Conservation (phyloP, 495 filamentous ascomycete species). For the Penicillium chermesinum region DNA sequence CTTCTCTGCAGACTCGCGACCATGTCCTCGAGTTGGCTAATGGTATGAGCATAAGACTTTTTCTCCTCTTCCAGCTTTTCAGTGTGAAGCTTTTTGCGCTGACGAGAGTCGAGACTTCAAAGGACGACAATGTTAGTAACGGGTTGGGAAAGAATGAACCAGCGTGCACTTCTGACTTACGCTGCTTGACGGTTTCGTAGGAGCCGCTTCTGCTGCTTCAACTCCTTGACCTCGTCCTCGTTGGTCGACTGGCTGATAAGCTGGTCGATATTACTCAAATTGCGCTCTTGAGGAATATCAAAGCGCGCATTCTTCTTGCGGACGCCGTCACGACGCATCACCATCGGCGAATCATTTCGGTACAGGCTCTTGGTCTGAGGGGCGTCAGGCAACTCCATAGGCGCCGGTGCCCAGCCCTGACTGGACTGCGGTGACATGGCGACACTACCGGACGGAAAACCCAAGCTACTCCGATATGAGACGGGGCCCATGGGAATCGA, state of each 20-base stretch:
- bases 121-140: no score
- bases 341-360: constrained; percentile 73
- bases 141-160: no score
- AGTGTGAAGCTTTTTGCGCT: constrained; percentile 98
- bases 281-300: constrained; percentile 92
- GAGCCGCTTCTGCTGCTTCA: constrained; percentile 96
- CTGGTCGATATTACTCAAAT: constrained; percentile 89
- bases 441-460: constrained; percentile 40
- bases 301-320: constrained; percentile 99
- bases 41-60: constrained; percentile 73
- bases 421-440: constrained; percentile 58
- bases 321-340: constrained; percentile 77
- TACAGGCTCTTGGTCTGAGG: constrained; percentile 72
- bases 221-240: constrained; percentile 92
- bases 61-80: constrained; percentile 96
- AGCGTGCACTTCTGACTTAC: no score
- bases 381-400: constrained; percentile 54
- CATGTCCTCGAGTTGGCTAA: constrained; percentile 76
- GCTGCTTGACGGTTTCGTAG: constrained; percentile 94
- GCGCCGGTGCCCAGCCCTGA: constrained; percentile 58
- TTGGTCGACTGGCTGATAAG: constrained; percentile 83
- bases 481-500: constrained; percentile 43
- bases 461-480: constrained; percentile 38
- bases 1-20: constrained; percentile 52
- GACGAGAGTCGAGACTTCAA: constrained; percentile 93